A percentile compares a stretch with the other conserved stretches of the same genome.
Evolutionary conservation across 169 alveolate genomes (phyloP).

Genomic region (Eimeria falciformis): DNA sequence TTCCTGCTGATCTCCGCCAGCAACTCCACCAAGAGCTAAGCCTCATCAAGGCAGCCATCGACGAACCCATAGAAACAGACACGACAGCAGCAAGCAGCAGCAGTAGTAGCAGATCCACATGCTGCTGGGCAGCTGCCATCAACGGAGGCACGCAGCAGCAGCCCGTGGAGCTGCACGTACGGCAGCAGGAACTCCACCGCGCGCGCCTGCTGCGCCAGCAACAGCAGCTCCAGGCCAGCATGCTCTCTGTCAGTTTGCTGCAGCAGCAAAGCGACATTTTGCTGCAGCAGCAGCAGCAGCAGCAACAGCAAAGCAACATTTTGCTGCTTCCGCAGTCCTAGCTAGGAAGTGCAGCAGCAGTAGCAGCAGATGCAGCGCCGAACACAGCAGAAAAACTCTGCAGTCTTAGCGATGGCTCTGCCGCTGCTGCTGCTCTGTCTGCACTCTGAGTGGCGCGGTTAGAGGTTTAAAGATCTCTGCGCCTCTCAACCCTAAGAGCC

Average conservation of each 20-base stretch:
- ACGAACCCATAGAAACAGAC: background rate
- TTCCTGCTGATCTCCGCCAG: conserved; percentile 29
- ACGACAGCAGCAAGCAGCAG: background rate
- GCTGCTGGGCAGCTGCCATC: conserved; percentile 50
- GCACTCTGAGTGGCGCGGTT: no score
- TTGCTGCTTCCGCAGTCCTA: no score
- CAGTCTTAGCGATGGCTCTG: no score
- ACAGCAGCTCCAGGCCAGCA: background rate
- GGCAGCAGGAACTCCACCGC: conserved; percentile 40
- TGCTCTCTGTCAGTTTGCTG: no score
- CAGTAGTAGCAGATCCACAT: background rate
- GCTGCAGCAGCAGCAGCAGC: background rate
- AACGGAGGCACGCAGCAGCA: conserved; percentile 1
- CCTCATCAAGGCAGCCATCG: background rate
- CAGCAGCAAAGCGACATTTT: background rate
- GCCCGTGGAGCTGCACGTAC: conserved; percentile 55
- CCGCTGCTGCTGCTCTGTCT: no score
- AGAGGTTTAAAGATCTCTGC: background rate
- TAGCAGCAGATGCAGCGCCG: no score
- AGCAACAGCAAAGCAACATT: background rate
- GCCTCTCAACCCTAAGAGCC: background rate
- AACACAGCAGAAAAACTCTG: no score
- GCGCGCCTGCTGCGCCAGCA: conserved; percentile 38
- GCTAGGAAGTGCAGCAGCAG: no score
- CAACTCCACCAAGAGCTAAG: conserved; percentile 19